These are phyloP conservation scores for Monosporascus sp. DNA, from an alignment of 2,329 filamentous ascomycete species.

Conservation along the genomic window DNA sequence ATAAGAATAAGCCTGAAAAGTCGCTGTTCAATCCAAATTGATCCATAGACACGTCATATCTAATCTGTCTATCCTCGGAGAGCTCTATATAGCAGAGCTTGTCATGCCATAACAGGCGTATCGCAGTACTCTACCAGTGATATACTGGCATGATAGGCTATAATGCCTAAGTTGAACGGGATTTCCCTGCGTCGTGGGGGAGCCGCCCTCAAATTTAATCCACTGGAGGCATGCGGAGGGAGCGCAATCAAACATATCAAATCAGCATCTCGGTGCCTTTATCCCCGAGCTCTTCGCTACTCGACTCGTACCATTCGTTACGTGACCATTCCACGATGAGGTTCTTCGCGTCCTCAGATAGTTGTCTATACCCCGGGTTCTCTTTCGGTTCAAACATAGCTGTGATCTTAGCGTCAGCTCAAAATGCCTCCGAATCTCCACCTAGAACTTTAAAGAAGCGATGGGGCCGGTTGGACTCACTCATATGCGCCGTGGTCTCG, in stretches of 20 bases:
- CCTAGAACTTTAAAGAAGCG: constrained; percentile 66
- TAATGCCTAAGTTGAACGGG: background rate
- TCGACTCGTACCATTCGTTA: constrained; percentile 63
- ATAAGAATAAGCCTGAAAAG: background rate
- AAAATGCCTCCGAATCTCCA: constrained; percentile 66
- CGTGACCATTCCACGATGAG: constrained; percentile 61
- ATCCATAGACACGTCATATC: too few species aligned
- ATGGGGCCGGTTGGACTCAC: constrained; percentile 34
- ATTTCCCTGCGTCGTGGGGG: too few species aligned
- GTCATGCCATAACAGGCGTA: too few species aligned
- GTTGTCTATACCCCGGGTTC: constrained; percentile 67
- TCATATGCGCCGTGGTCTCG: constrained; percentile 76
- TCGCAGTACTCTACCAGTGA: too few species aligned
- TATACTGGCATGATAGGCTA: background rate
- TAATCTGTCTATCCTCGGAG: too few species aligned
- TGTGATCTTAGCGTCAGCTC: constrained; percentile 20
- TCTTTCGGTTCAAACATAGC: constrained; percentile 69
- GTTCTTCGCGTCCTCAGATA: constrained; percentile 61
- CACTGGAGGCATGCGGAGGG: background rate
- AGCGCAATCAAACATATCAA: background rate
- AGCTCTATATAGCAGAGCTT: too few species aligned
- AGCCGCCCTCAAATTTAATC: too few species aligned
- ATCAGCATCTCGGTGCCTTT: constrained; percentile 4
- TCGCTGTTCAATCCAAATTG: background rate
- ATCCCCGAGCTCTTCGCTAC: constrained; percentile 29